Conservation (phyloP, 2,329 filamentous ascomycete species). For the Arthrobotrys pseudoclavata region DNA sequence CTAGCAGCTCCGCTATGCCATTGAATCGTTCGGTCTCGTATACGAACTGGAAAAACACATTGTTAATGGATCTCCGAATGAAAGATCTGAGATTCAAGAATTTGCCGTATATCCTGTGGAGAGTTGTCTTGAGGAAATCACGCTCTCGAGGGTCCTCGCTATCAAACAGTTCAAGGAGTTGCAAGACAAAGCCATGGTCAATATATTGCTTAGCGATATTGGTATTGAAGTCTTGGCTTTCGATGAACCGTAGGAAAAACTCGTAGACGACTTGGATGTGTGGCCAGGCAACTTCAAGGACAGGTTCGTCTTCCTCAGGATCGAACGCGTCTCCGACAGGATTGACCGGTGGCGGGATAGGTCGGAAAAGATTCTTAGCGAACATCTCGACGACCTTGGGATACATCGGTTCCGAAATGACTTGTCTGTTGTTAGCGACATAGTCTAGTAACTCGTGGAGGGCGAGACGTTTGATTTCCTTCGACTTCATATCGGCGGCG, state of each 20-base stretch:
- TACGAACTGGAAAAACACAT: slow-evolving; percentile 99
- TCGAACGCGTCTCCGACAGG: slow-evolving; percentile 98
- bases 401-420: slow-evolving; percentile 99
- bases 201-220: slow-evolving; percentile 99
- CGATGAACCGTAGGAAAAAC: slow-evolving; percentile 98
- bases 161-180: slow-evolving; percentile 96
- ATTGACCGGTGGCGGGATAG: slow-evolving; percentile 96
- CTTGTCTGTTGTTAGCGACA: slow-evolving; percentile 96
- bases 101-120: slow-evolving; percentile 98
- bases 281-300: slow-evolving; percentile 97
- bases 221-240: slow-evolving; percentile 99
- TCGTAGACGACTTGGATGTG: slow-evolving; percentile 99
- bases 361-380: slow-evolving; percentile 96
- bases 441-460: slow-evolving; percentile 97
- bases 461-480: slow-evolving; percentile 97
- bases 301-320: slow-evolving; percentile 97
- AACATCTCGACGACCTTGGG: slow-evolving; percentile 99
- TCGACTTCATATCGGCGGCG: slow-evolving; percentile 98
- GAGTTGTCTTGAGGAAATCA: slow-evolving; percentile 96
- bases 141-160: slow-evolving; percentile 96
- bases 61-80: slow-evolving; percentile 98
- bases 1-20: slow-evolving; percentile 93
- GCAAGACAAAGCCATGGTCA: slow-evolving; percentile 93
- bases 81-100: slow-evolving; percentile 98
- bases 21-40: slow-evolving; percentile 99